Base-by-base conservation (phyloP, 805 yeast genomes). In the Cyberlindnera mycetangii region DNA sequence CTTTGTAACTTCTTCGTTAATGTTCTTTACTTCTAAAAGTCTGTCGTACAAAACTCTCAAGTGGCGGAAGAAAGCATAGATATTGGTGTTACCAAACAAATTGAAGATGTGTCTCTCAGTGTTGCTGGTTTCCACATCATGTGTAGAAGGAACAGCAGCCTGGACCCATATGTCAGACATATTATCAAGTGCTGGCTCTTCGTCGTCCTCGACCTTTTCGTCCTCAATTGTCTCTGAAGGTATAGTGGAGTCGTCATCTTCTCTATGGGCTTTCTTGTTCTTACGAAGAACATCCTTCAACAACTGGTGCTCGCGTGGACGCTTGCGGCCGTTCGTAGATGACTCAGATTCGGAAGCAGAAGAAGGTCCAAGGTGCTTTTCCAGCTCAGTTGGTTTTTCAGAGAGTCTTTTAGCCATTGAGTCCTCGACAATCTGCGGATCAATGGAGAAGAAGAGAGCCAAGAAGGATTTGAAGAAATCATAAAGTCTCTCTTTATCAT, bases 51-150 rank as follows among this genome's bases (percentile, higher is more conserved):
- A 66, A 3, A 88, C 85, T 51, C 87, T 81, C 61, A 90, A 70
- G 54, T 85, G 85, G 54, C 99, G 86, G 77, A 89, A 79, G 56
- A 93, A 89, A 27, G 89, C 86, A 60, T 93, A 93, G 31, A 90
- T 78, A 45, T 90, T 82, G 5, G 96, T 83, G 65, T 92, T 90
- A 49, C 87, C 88, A 71, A 92, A 93, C 56, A 90, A 64, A 62
- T 89, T 90, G 70, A 69, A 89, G 38, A 72, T 76, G 24, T 69
- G 70, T 56, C 90, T 76, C 44, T 67, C 51, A 12, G 49, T 38
- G 27, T 66, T 64, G 19, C 53, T 39, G 16, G 68, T 62, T 20
- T 59, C 55, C 14, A 58, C 53, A 24, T 58, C 61, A 2, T 62
- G 60, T 19, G 59, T 21, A 7, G 50, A 54, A 14, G 53, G 34